Evolutionary conservation across 805 yeast genomes (phyloP).

Genomic region (Saccharomycopsis amapae): DNA sequence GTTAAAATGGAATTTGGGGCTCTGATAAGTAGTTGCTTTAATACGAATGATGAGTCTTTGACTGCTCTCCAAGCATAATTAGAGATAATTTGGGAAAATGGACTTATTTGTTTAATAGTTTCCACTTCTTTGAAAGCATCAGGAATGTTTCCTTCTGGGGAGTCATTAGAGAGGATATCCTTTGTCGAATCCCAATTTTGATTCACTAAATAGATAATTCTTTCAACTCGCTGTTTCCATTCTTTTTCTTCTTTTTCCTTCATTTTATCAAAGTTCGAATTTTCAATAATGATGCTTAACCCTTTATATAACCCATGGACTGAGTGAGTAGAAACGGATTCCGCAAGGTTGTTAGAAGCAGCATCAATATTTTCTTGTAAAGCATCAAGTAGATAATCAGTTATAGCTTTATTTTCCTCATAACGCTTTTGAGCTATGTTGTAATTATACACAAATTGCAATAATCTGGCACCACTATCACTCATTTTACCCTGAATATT

Average conservation of each 20-base stretch:
- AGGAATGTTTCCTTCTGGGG: conserved; percentile 63
- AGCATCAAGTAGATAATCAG: conserved; percentile 27
- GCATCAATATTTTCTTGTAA: conserved; percentile 31
- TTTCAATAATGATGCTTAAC: conserved; percentile 39
- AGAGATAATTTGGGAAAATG: conserved; percentile 40
- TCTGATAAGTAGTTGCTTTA: conserved; percentile 38
- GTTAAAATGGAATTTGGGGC: conserved; percentile 25
- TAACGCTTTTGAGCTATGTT: conserved; percentile 22
- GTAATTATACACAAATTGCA: conserved; percentile 43
- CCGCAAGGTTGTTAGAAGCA: conserved; percentile 32
- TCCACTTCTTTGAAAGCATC: conserved; percentile 35
- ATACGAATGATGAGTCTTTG: conserved; percentile 60
- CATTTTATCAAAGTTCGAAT: conserved; percentile 21
- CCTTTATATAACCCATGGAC: conserved; percentile 69
- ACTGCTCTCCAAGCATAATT: conserved; percentile 80
- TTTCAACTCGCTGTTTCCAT: conserved; percentile 6
- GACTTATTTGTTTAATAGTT: conserved; percentile 18
- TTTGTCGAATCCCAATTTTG: conserved; percentile 31
- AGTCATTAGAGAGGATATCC: conserved; percentile 51
- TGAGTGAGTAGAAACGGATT: conserved; percentile 39
- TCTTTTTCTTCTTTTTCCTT: neutral
- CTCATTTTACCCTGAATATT: conserved; percentile 42
- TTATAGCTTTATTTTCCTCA: conserved; percentile 13
- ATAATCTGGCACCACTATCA: conserved; percentile 71
- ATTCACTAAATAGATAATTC: conserved; percentile 23